Conservation (phyloP, 2,329 filamentous ascomycete species). For the Aspergillus sergii region DNA sequence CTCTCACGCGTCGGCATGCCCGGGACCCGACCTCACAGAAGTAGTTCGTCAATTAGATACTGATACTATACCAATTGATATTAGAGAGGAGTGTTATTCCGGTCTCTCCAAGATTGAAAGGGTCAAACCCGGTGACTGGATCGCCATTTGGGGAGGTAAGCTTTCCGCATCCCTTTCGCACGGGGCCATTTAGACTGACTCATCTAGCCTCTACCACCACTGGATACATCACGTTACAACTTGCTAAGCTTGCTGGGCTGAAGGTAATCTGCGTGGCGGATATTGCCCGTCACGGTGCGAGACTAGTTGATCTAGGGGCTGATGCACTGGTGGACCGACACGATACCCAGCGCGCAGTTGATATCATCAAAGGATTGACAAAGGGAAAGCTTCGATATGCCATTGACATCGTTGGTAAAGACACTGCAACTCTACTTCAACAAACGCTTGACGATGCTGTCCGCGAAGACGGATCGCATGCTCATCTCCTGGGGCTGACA, state of each 20-base stretch:
- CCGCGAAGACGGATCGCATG: slow-evolving; percentile 23
- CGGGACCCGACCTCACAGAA: slow-evolving; percentile 62
- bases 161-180: not conserved
- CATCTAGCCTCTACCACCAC: slow-evolving; percentile 66
- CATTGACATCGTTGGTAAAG: slow-evolving; percentile 68
- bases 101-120: slow-evolving; percentile 57
- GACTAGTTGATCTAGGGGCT: slow-evolving; percentile 56
- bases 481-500: slow-evolving; percentile 68
- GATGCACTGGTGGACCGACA: slow-evolving; percentile 72
- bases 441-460: slow-evolving; percentile 47
- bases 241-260: slow-evolving; percentile 68
- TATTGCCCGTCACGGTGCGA: slow-evolving; percentile 64
- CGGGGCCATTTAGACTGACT: slow-evolving; percentile 11
- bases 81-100: slow-evolving; percentile 64
- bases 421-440: slow-evolving; percentile 63
- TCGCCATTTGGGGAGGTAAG: slow-evolving; percentile 72
- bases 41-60: slow-evolving; percentile 53
- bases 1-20: slow-evolving; percentile 33
- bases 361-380: slow-evolving; percentile 64
- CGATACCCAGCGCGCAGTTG: slow-evolving; percentile 65
- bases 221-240: slow-evolving; percentile 66
- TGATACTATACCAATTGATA: slow-evolving; percentile 60
- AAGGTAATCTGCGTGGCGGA: slow-evolving; percentile 69
- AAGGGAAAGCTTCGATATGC: slow-evolving; percentile 64
- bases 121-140: slow-evolving; percentile 65